Conservation (phyloP, 495 filamentous ascomycete genomes). For the Penicillium pulvis region DNA sequence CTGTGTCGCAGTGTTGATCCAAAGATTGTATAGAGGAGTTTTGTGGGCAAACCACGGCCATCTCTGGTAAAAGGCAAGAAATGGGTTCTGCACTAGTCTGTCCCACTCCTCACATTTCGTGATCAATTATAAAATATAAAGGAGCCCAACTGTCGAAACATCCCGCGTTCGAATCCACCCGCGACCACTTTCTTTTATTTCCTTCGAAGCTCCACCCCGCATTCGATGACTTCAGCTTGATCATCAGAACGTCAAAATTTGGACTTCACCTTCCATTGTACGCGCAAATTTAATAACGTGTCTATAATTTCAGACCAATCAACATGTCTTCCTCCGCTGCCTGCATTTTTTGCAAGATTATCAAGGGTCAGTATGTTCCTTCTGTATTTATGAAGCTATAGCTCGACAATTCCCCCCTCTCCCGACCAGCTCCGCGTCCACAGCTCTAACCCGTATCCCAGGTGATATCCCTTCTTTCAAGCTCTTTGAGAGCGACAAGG, state of each 20-base stretch:
- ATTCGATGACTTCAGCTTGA: conserved; percentile 18
- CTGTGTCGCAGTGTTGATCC: conserved; percentile 49
- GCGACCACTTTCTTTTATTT: conserved; percentile 12
- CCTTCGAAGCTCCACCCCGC: conserved; percentile 6
- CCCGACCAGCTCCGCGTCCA: background rate
- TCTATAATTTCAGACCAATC: too few relatives aligned
- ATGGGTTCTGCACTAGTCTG: conserved; percentile 60
- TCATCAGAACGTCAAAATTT: conserved; percentile 2
- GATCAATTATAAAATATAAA: conserved; percentile 18
- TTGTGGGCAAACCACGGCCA: conserved; percentile 63
- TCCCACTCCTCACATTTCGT: conserved; percentile 45
- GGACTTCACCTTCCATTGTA: background rate
- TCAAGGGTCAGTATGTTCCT: conserved; percentile 69
- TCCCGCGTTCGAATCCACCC: conserved; percentile 31
- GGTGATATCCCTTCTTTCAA: conserved; percentile 95
- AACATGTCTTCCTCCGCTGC: conserved; percentile 55
- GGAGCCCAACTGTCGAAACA: background rate
- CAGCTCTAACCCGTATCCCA: conserved; percentile 31
- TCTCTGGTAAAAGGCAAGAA: conserved; percentile 74
- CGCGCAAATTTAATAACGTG: background rate
- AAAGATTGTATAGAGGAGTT: conserved; percentile 63
- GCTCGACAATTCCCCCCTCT: background rate
- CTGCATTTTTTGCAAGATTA: conserved; percentile 98
- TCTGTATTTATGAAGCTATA: background rate
- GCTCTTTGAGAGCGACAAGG: conserved; percentile 89